Conservation (phyloP, 1,139 yeast species). For the Barnettozyma hawaiiensis region DNA sequence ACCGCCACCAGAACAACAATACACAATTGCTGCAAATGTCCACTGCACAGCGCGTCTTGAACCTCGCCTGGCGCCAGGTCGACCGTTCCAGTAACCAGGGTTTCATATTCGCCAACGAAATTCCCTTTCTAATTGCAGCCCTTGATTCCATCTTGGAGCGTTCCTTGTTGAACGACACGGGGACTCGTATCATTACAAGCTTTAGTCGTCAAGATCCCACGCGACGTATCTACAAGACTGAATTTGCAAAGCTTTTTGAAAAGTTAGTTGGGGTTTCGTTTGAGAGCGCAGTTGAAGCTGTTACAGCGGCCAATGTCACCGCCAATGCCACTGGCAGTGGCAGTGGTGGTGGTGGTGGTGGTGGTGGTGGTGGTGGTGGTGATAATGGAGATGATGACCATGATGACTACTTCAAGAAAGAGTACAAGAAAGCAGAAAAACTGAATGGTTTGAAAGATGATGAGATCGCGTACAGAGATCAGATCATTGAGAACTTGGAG, state of each 20-base stretch:
- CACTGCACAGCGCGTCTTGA: conserved; percentile 7
- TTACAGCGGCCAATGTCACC: neutral
- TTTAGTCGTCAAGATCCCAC: conserved; percentile 27
- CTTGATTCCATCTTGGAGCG: conserved; percentile 23
- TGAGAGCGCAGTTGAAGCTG: conserved; percentile 18
- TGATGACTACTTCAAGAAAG: conserved; percentile 19
- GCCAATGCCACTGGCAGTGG: neutral
- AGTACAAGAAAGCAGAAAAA: conserved; percentile 18
- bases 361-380: conserved; percentile 4
- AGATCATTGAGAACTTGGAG: conserved; percentile 20
- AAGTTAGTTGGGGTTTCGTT: conserved; percentile 24
- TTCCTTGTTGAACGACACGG: conserved; percentile 22
- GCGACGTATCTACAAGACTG: conserved; percentile 28
- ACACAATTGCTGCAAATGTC: neutral
- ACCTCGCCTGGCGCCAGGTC: conserved; percentile 30
- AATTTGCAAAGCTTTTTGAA: conserved; percentile 28
- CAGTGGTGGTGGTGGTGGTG: conserved; percentile 5
- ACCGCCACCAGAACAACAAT: neutral
- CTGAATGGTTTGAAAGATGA: conserved; percentile 21
- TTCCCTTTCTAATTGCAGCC: conserved; percentile 20
- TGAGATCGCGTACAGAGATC: conserved; percentile 24
- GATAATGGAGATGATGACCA: no score
- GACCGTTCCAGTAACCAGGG: conserved; percentile 27
- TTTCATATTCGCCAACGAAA: conserved; percentile 28
- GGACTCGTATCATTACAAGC: conserved; percentile 24